Base-by-base conservation (phyloP, 2,329 filamentous ascomycete genomes). In the Aspergillus alliaceus region DNA sequence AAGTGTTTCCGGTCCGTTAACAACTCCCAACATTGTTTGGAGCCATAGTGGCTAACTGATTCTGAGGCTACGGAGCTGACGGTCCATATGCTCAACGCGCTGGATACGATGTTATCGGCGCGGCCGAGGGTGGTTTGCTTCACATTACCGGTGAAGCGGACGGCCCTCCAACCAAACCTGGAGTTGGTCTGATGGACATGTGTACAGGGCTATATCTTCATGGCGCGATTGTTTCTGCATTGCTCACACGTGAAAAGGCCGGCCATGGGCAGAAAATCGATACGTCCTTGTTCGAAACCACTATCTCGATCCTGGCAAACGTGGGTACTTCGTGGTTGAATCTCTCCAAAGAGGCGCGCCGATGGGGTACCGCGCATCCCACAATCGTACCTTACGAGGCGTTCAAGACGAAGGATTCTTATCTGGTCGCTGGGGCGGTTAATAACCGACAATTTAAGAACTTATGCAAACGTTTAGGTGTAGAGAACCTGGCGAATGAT, bases 371-470 rank as follows among this genome's bases (percentile, higher is more conserved):
- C 6, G 75, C 70, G 22, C 79, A 82, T 67, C 78, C 79, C 1
- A 79, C 72, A 34, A 76, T 80, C 31, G 79, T 78, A 11, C 79
- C 79, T 1, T 82, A 80, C 52, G 72, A 80, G 55, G 76, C 76
- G 0, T 81, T 90, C 73, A 82, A 85, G 67, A 90, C 88, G 4
- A 84, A 83, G 54, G 87, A 91, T 59, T 86, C 87, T n/a, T 84
- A 86, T 56, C 81, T 91, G 34, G 80, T 91, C 20, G 81, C 90
- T 47, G 88, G 88, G 4, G 88, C 88, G 27, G 87, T 86, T n/a
- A 91, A 91, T 64, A 86, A 90, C 67, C 81, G 84, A 6, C 79
- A 90, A 2, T 91, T 89, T 60, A 82, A 82, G 15, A 80, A 88
- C 20, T 74, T 91, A 9, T 88, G 86, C 64, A 79, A 85, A 34